phyloP scores from a whole-genome alignment of 305 asterid genomes.

The Withania somnifera region DNA sequence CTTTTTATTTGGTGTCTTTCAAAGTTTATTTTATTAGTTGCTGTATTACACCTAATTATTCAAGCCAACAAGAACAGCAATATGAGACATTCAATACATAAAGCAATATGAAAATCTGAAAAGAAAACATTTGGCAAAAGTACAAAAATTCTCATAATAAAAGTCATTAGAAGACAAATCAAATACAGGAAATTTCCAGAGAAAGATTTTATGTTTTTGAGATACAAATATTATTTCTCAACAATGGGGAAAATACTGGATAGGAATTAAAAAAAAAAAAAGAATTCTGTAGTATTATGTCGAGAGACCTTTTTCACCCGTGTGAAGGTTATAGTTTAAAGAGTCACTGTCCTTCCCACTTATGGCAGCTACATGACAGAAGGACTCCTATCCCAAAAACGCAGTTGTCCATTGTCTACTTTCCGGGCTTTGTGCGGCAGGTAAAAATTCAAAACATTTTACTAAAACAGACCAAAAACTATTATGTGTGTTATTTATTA shows the following conservation, averaged over 20 bases:
- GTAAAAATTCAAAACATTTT: constrained; percentile 1
- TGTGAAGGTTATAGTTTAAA: not conserved
- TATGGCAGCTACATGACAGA: not conserved
- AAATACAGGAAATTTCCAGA: not conserved
- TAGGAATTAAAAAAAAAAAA: too few species aligned
- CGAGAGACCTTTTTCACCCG: not conserved
- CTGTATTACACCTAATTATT: too few species aligned
- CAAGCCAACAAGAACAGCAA: too few species aligned
- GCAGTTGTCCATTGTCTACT: constrained; percentile 9
- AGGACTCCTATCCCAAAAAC: not conserved
- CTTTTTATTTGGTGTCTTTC: too few species aligned
- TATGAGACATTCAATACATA: not conserved
- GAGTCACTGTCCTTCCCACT: not conserved
- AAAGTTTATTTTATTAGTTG: too few species aligned
- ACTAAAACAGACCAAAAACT: not conserved
- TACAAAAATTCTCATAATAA: not conserved
- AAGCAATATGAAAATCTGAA: too few species aligned
- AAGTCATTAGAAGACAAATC: not conserved
- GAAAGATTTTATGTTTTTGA: too few species aligned
- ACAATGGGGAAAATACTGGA: not conserved
- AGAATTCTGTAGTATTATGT: not conserved
- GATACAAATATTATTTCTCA: too few species aligned
- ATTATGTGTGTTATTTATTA: not conserved
- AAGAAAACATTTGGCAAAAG: too few species aligned
- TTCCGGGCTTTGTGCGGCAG: constrained; percentile 16